Conservation (phyloP, 495 filamentous ascomycete genomes). For the Tricharina praecox region DNA sequence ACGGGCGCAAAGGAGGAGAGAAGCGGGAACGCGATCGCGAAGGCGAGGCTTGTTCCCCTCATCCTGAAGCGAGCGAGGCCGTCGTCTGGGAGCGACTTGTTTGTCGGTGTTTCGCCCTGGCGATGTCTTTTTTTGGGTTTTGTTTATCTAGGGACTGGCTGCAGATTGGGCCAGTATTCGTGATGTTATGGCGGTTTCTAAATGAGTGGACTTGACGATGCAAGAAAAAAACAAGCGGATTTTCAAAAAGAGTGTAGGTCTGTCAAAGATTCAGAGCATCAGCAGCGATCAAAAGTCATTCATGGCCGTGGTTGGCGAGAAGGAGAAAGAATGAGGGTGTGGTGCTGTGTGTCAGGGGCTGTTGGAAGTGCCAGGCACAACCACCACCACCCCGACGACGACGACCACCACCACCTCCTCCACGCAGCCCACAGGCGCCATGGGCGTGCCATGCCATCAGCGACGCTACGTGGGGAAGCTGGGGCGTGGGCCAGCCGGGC, state of each 20-base stretch:
- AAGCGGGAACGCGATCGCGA: constrained; percentile 15
- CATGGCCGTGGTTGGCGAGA: background rate
- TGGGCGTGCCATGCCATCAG: background rate
- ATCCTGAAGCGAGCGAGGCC: constrained; percentile 6
- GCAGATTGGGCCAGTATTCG: constrained; percentile 1
- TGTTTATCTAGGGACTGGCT: background rate
- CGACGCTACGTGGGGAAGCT: background rate
- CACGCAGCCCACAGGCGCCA: background rate
- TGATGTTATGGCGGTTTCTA: background rate
- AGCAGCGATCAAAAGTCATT: background rate
- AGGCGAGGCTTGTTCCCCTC: constrained; percentile 20
- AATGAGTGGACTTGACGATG: constrained; percentile 10
- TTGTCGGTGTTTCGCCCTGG: too few relatives aligned
- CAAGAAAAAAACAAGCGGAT: constrained; percentile 5
- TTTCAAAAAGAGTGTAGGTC: constrained; percentile 9
- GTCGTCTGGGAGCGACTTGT: background rate
- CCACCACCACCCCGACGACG: background rate
- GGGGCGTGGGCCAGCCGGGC: background rate
- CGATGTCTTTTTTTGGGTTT: background rate
- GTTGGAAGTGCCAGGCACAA: background rate
- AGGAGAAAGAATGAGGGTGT: background rate
- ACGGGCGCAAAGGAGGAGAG: constrained; percentile 17
- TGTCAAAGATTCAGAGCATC: background rate
- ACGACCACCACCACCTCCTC: background rate
- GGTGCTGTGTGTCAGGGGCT: background rate